A percentile compares a stretch with the other conserved stretches of the same genome.
Evolutionary conservation across 192 early-diverging fungal genomes (phyloP).

Genomic region (Spinellus fusiger): DNA sequence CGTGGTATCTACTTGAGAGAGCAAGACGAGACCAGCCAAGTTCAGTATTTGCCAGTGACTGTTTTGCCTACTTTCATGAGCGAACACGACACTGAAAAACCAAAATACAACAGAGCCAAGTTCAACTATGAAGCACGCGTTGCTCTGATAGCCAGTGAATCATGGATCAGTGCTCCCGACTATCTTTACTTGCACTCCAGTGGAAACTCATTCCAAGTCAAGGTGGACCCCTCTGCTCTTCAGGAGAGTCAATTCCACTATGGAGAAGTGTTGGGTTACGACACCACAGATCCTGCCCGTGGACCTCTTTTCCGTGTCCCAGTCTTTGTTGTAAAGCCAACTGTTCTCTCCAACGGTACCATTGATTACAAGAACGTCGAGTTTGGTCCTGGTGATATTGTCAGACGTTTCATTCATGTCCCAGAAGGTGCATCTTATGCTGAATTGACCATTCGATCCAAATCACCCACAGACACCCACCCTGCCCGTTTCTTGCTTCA

Average conservation of each 20-base stretch:
- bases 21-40: constrained; percentile 57
- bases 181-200: constrained; percentile 62
- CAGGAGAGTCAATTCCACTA: constrained; percentile 70
- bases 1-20: constrained; percentile 91
- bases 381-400: constrained; percentile 72
- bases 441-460: constrained; percentile 33
- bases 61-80: constrained; percentile 58
- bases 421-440: constrained; percentile 81
- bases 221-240: constrained; percentile 78
- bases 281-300: constrained; percentile 61
- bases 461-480: constrained; percentile 33
- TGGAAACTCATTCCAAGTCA: constrained; percentile 58
- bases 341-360: constrained; percentile 22
- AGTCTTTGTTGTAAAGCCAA: constrained; percentile 83
- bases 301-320: constrained; percentile 85
- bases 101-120: constrained; percentile 52
- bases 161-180: constrained; percentile 78
- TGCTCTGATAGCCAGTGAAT: constrained; percentile 55
- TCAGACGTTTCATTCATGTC: constrained; percentile 76
- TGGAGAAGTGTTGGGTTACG: constrained; percentile 74
- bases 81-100: constrained; percentile 50
- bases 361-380: constrained; percentile 49
- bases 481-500: constrained; percentile 68
- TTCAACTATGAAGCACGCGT: constrained; percentile 78
- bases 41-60: constrained; percentile 49